Percentiles rank a stretch among this genome's conserved stretches.
Evolutionary conservation across 495 filamentous ascomycete genomes (phyloP).

Genomic region (Aspergillus panamensis): DNA sequence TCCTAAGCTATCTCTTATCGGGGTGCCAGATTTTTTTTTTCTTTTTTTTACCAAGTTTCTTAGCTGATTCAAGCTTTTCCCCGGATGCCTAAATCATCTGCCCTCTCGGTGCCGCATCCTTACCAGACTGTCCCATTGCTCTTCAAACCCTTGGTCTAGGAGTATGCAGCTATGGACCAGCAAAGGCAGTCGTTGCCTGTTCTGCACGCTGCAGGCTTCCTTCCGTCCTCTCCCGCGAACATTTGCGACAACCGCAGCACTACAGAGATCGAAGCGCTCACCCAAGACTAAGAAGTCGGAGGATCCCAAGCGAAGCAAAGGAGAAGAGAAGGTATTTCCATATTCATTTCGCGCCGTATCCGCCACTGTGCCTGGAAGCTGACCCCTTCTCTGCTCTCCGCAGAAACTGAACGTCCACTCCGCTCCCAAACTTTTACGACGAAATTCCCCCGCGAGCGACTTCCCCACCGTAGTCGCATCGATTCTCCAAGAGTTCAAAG

Average conservation of each 20-base stretch:
- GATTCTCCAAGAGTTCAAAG: slow-evolving; percentile 27
- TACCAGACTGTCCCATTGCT: not conserved
- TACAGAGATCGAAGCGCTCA: slow-evolving; percentile 26
- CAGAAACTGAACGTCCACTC: not conserved
- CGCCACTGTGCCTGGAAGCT: not conserved
- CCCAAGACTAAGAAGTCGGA: slow-evolving; percentile 11
- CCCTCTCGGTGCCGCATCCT: too few relatives aligned
- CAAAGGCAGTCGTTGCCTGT: slow-evolving; percentile 36
- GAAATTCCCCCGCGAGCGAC: slow-evolving; percentile 18
- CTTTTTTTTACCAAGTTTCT: too few relatives aligned
- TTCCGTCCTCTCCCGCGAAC: slow-evolving; percentile 25
- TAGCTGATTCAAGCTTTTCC: not conserved
- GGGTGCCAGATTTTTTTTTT: too few relatives aligned
- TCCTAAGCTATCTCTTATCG: too few relatives aligned
- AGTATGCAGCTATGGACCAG: slow-evolving; percentile 39
- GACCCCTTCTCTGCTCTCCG: not conserved
- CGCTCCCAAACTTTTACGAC: not conserved
- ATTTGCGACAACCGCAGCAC: slow-evolving; percentile 33
- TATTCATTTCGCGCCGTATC: not conserved
- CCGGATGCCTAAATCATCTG: not conserved
- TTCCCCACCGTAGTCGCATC: slow-evolving; percentile 30
- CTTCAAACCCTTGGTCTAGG: slow-evolving; percentile 5
- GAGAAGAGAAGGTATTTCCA: not conserved
- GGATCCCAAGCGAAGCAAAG: not conserved
- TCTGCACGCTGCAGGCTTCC: slow-evolving; percentile 31